These are phyloP conservation scores for Ceratobasidium sp. DNA, from an alignment of 1,284 basidiomycete genomes.

Conservation along the genomic window DNA sequence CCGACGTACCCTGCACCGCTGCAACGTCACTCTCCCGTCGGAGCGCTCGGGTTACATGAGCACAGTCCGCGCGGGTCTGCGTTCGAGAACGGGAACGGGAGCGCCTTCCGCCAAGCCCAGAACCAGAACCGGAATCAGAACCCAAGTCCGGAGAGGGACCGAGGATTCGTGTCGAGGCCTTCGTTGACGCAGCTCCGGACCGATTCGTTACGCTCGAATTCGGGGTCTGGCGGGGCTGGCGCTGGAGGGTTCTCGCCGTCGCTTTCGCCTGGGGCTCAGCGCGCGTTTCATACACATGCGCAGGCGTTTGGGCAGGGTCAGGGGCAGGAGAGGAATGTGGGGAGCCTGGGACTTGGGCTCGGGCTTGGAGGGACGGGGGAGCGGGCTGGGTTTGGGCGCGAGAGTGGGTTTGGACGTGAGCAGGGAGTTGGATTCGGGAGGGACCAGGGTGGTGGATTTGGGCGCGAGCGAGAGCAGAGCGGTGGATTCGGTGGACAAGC, in stretches of 20 bases:
- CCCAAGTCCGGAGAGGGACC: constrained; percentile 27
- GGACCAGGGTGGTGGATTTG: constrained; percentile 8
- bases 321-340: background rate
- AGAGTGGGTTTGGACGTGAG: background rate
- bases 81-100: constrained; percentile 29
- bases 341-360: background rate
- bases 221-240: too few species aligned
- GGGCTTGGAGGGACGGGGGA: constrained; percentile 6
- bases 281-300: constrained; percentile 13
- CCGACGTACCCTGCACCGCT: constrained; percentile 38
- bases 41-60: constrained; percentile 33
- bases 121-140: constrained; percentile 10
- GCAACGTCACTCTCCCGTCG: constrained; percentile 37
- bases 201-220: constrained; percentile 31
- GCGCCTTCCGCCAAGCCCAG: constrained; percentile 33
- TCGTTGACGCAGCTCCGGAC: constrained; percentile 32
- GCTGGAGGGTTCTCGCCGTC: constrained; percentile 30
- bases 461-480: background rate
- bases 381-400: constrained; percentile 28
- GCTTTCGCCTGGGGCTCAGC: constrained; percentile 31
- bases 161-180: constrained; percentile 9
- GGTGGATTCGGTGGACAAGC: background rate
- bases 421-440: constrained; percentile 3
- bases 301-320: background rate
- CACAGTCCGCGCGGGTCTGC: constrained; percentile 5